Evolutionary conservation across 495 filamentous ascomycete genomes (phyloP).

Genomic region (Bryoglossum gracile): DNA sequence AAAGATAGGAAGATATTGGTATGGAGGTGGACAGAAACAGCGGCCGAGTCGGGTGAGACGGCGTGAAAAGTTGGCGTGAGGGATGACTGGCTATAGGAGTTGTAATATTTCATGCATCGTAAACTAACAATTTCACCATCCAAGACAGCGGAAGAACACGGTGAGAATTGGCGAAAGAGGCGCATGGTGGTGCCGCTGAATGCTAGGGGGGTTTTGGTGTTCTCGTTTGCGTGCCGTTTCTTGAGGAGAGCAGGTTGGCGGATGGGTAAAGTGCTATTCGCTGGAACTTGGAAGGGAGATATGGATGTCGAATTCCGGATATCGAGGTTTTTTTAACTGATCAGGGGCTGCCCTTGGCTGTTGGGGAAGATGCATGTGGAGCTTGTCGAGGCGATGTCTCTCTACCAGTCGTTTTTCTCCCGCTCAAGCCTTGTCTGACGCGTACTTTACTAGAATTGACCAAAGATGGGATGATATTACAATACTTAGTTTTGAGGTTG

Average conservation of each 20-base stretch:
- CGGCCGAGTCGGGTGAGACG: too few relatives aligned
- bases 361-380: slow-evolving; percentile 5
- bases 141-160: neutral
- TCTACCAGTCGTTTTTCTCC: slow-evolving; percentile 6
- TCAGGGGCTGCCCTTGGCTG: slow-evolving; percentile 1
- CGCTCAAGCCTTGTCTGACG: slow-evolving; percentile 15
- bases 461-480: slow-evolving; percentile 5
- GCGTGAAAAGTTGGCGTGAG: too few relatives aligned
- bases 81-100: neutral
- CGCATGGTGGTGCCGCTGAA: neutral
- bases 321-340: slow-evolving; percentile 1
- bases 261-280: neutral
- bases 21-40: too few relatives aligned
- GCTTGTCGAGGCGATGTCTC: slow-evolving; percentile 6
- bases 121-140: neutral
- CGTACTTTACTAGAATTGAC: slow-evolving; percentile 3
- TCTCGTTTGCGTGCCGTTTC: neutral
- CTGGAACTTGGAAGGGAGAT: neutral
- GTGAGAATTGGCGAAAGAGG: too few relatives aligned
- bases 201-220: neutral
- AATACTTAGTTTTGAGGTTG: too few relatives aligned
- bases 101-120: neutral
- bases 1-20: too few relatives aligned
- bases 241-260: neutral
- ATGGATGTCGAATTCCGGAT: neutral